Percentiles rank a stretch among this genome's conserved stretches.
Conservation (phyloP, 1,139 yeast species). For the Zygoascus sp. region DNA sequence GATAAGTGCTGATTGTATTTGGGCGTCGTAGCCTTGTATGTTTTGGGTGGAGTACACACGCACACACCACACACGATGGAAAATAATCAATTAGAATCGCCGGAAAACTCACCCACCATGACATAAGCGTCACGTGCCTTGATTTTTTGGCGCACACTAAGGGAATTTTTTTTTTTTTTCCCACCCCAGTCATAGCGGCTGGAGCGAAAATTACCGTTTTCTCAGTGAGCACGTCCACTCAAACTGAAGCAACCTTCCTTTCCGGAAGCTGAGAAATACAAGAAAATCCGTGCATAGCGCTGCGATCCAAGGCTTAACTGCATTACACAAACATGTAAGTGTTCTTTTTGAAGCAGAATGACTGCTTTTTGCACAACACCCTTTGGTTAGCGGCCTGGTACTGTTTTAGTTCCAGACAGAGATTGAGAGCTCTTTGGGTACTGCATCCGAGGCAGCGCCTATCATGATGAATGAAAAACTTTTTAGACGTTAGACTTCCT, state of each 20-base stretch:
- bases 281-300: background rate
- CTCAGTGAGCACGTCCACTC: conserved; percentile 3
- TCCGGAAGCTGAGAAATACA: background rate
- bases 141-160: background rate
- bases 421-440: too few species aligned
- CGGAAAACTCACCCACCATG: too few species aligned
- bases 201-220: background rate
- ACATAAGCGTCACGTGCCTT: background rate
- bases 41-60: too few species aligned
- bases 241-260: background rate
- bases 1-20: too few species aligned
- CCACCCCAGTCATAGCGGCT: background rate
- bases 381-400: too few species aligned
- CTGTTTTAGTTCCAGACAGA: too few species aligned
- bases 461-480: conserved; percentile 19
- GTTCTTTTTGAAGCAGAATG: background rate
- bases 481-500: conserved; percentile 54
- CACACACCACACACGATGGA: too few species aligned
- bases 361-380: background rate
- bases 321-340: background rate
- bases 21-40: too few species aligned
- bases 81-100: too few species aligned
- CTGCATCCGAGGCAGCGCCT: too few species aligned
- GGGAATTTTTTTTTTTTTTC: background rate
- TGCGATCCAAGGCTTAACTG: background rate